Percentiles rank a stretch among this genome's conserved stretches.
phyloP scores from a whole-genome alignment of 441 rosid genomes.

The Corymbia calophylla region DNA sequence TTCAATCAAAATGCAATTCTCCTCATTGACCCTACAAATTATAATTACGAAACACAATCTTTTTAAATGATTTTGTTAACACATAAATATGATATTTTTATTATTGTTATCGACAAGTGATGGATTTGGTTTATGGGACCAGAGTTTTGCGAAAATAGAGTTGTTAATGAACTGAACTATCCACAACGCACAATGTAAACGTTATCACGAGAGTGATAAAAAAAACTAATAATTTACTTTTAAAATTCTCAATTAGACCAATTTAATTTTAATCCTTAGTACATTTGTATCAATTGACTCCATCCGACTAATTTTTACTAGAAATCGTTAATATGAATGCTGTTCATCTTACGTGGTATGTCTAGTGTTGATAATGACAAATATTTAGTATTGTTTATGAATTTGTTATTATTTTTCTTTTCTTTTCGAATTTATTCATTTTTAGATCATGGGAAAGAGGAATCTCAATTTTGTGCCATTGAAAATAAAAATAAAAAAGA shows the following conservation, averaged over 20 bases:
- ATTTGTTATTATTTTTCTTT: too few relatives aligned
- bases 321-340: too few relatives aligned
- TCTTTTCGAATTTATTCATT: too few relatives aligned
- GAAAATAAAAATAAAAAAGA: too few relatives aligned
- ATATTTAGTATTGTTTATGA: too few relatives aligned
- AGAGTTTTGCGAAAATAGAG: background rate
- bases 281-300: fast-evolving
- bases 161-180: background rate
- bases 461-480: too few relatives aligned
- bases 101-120: background rate
- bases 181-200: background rate
- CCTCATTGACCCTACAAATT: background rate
- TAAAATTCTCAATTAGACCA: fast-evolving
- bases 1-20: background rate
- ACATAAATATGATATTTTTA: background rate
- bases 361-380: too few relatives aligned
- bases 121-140: fast-evolving
- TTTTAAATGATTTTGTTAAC: background rate
- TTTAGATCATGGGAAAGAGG: too few relatives aligned
- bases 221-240: fast-evolving
- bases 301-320: too few relatives aligned
- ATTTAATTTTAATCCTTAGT: fast-evolving
- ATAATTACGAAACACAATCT: background rate
- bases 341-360: too few relatives aligned
- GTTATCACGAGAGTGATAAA: background rate